A percentile compares a stretch with the other conserved stretches of the same genome.
Conservation (phyloP, 805 yeast genomes). For the Brettanomyces custersianus region DNA sequence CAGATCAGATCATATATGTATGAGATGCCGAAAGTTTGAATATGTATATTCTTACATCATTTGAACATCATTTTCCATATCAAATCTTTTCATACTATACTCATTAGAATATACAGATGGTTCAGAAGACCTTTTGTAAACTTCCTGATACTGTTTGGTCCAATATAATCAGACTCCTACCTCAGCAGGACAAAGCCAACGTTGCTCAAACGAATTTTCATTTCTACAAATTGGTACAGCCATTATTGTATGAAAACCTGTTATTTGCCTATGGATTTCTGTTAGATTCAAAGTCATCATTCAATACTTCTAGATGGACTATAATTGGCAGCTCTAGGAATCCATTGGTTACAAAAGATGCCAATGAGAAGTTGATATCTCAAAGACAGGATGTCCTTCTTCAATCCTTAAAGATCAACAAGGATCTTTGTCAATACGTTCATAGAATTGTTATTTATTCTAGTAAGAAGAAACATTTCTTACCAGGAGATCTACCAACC, state of each 20-base stretch:
- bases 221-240: slow-evolving; percentile 22
- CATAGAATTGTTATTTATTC: slow-evolving; percentile 26
- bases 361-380: slow-evolving; percentile 28
- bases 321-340: slow-evolving; percentile 30
- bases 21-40: not conserved
- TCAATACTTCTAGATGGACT: slow-evolving; percentile 27
- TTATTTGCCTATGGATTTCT: slow-evolving; percentile 28
- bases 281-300: slow-evolving; percentile 21
- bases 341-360: slow-evolving; percentile 24
- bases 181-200: slow-evolving; percentile 30
- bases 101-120: not conserved
- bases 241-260: slow-evolving; percentile 29
- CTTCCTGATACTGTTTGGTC: slow-evolving; percentile 17
- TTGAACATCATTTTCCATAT: not conserved
- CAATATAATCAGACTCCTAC: slow-evolving; percentile 21
- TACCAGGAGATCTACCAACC: not conserved
- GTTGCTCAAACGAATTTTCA: slow-evolving; percentile 25
- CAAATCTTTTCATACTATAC: no score
- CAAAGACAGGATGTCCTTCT: slow-evolving; percentile 33
- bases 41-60: not conserved
- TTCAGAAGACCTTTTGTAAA: slow-evolving; percentile 4
- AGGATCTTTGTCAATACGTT: slow-evolving; percentile 25
- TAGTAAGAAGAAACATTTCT: not conserved
- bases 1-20: no score
- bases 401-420: slow-evolving; percentile 27